Base-by-base conservation (phyloP, 192 early-diverging fungal genomes). In the Backusella liffmaniae region DNA sequence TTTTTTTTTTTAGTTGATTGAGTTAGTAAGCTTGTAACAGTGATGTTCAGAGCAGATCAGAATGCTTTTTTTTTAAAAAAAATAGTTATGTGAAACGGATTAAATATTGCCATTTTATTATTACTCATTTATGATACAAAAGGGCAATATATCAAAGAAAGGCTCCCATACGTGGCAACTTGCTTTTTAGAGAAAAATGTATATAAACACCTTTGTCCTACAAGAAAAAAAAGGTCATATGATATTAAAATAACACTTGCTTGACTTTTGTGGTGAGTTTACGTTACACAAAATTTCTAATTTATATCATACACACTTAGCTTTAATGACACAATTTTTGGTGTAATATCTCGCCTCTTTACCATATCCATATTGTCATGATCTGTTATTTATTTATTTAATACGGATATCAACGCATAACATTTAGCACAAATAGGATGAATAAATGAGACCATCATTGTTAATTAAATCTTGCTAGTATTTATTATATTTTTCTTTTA, bases 141-240 rank as follows among this genome's bases (percentile, higher is more conserved):
- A 62, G 18, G 23, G 21, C 21, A 13, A 29, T 26, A 12, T 59
- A 62, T 29, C 23, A 62, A 62, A 26, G 10, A 29, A 13, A 26
- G 26, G 4, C 12, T 12, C 29, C 26, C 10, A 49, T 62, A 62
- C 56, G 56, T 62, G 56, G 56, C 56, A 3, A 62, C 23, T 62
- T 62, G 12, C 56, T 62, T 62, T 62, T 62, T 62, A 8, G 7
- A 62, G 56, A 62, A 62, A 56, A 62, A 62, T 23, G n/a, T 29
- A 62, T 62, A 62, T 62, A 29, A 29, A 3, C 21, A 10, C 3
- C 0, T 62, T 62, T 62, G 56, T 62, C 21, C 56, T 62, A 62
- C 56, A 26, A 62, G 21, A 62, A 62, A 62, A 59, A 62, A 62
- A 62, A 23, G 23, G 56, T 62, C 56, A 62, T 62, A 62, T 62